Evolutionary conservation across 306 rosid species (phyloP).

Genomic region (Cucurbita maxima): DNA sequence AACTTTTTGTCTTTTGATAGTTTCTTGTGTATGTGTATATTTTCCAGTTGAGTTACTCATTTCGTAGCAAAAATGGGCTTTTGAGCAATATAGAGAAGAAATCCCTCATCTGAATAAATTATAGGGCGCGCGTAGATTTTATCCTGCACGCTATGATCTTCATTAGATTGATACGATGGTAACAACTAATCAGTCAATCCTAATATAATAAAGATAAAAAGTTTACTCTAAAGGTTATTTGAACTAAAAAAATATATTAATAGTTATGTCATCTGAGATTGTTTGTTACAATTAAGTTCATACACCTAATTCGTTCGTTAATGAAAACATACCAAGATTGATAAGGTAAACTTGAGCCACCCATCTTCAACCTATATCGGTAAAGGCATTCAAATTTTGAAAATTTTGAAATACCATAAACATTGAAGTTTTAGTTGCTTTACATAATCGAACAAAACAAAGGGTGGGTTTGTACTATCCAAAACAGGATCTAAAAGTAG

Average conservation of each 20-base stretch:
- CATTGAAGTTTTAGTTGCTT: not conserved
- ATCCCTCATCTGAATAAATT: not conserved
- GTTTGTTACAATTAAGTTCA: no score
- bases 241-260: no score
- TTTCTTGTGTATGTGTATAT: not conserved
- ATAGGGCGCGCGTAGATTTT: not conserved
- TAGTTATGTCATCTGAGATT: no score
- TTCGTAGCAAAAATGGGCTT: not conserved
- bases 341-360: not conserved
- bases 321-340: not conserved
- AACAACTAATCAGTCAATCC: no score
- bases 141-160: not conserved
- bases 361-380: not conserved
- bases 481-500: not conserved
- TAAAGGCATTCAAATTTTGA: not conserved
- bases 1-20: not conserved
- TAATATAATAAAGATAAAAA: no score
- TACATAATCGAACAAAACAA: not conserved
- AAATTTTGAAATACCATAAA: not conserved
- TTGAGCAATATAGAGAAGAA: not conserved
- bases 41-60: not conserved
- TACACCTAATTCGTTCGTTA: no score
- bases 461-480: not conserved
- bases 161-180: no score
- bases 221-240: no score